phyloP scores from a whole-genome alignment of 2,329 filamentous ascomycete genomes.

The Calonectria pauciramosa region DNA sequence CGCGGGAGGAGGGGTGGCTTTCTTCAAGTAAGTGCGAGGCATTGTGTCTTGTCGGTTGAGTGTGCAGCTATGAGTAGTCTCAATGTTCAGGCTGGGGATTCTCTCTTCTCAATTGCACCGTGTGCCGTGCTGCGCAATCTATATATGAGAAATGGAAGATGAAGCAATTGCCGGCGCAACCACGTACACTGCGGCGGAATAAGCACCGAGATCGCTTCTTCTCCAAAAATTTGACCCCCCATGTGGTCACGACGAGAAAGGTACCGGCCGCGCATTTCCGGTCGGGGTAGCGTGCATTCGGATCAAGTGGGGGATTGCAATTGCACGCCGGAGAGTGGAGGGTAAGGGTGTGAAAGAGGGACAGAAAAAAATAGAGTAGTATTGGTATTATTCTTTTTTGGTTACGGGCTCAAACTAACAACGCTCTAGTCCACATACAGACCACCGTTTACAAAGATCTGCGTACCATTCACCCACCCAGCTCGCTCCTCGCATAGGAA shows the following conservation, averaged over 20 bases:
- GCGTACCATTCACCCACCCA: constrained; percentile 61
- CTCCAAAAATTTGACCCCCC: background rate
- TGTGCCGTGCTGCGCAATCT: background rate
- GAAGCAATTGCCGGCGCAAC: background rate
- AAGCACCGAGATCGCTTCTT: background rate
- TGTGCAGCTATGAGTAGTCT: background rate
- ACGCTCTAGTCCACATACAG: constrained; percentile 30
- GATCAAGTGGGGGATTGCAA: constrained; percentile 20
- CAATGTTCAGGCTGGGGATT: background rate
- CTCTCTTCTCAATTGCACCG: no score
- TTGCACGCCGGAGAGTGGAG: constrained; percentile 18
- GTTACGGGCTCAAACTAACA: background rate
- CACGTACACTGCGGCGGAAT: background rate
- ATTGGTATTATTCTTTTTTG: background rate
- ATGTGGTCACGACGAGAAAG: background rate
- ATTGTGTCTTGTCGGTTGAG: background rate
- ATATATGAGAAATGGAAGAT: constrained; percentile 8
- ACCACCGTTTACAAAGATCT: constrained; percentile 47
- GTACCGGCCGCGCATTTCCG: constrained; percentile 1
- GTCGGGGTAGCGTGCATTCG: constrained; percentile 6
- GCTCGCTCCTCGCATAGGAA: constrained; percentile 60
- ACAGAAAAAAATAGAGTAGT: background rate
- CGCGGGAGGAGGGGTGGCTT: constrained; percentile 11
- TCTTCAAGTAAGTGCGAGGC: constrained; percentile 25
- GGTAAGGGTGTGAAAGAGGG: background rate